These are phyloP conservation scores for Nevesoporus exiguus DNA, from an alignment of 768 basidiomycete genomes.

Conservation along the genomic window DNA sequence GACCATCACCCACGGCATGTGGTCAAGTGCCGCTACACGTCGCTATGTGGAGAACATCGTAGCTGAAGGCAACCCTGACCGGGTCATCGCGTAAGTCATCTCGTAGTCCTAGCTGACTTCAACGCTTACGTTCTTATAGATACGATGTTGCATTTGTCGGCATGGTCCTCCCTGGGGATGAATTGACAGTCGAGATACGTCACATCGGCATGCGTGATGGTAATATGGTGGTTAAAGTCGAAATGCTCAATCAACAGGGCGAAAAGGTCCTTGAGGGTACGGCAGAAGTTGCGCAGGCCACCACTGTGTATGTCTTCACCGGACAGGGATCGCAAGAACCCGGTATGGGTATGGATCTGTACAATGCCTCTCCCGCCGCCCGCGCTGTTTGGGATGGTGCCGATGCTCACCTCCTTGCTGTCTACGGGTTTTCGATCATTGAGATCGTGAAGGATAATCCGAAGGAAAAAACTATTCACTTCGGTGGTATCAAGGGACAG, in stretches of 20 bases:
- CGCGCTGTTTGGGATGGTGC: constrained; percentile 97
- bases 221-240: constrained; percentile 86
- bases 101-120: neutral
- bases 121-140: constrained; percentile 36
- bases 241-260: constrained; percentile 78
- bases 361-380: constrained; percentile 88
- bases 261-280: constrained; percentile 92
- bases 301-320: constrained; percentile 95
- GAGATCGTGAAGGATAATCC: constrained; percentile 99
- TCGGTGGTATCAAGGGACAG: constrained; percentile 98
- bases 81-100: constrained; percentile 74
- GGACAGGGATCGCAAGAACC: constrained; percentile 98
- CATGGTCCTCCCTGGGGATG: constrained; percentile 92
- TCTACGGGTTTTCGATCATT: constrained; percentile 97
- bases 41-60: constrained; percentile 91
- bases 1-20: constrained; percentile 97
- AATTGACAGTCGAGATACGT: constrained; percentile 80
- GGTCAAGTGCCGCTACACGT: constrained; percentile 93
- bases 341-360: constrained; percentile 99
- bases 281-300: constrained; percentile 89
- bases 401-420: constrained; percentile 87
- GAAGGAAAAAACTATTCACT: constrained; percentile 97
- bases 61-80: constrained; percentile 87
- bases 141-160: constrained; percentile 96
- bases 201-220: constrained; percentile 92